Percentiles rank a stretch among this genome's conserved stretches.
Evolutionary conservation across 805 yeast species (phyloP).

Genomic region (Myxozyma sirexii): DNA sequence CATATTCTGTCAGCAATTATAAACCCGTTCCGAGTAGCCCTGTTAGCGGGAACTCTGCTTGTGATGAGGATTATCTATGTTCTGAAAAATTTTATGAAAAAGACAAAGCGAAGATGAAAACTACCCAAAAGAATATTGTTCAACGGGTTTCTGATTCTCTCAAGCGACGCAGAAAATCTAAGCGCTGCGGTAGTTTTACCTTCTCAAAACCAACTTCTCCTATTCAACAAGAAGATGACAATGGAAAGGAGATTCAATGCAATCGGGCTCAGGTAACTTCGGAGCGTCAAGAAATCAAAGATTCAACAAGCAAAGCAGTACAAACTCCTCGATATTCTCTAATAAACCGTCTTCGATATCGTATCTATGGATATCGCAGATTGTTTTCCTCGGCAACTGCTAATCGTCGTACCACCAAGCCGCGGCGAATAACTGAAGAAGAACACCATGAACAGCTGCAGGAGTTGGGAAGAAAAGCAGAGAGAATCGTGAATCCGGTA

Average conservation of each 20-base stretch:
- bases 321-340: background rate
- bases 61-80: slow-evolving; percentile 11
- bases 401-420: background rate
- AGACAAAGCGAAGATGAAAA: background rate
- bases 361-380: background rate
- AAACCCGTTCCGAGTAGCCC: slow-evolving; percentile 9
- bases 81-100: background rate
- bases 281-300: background rate
- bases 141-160: background rate
- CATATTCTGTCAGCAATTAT: background rate
- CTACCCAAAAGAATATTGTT: background rate
- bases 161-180: background rate
- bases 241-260: background rate
- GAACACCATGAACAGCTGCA: background rate
- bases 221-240: background rate
- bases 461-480: background rate
- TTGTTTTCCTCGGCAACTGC: background rate
- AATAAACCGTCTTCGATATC: background rate
- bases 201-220: background rate
- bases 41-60: background rate
- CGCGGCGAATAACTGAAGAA: background rate
- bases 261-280: background rate
- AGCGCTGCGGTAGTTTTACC: background rate
- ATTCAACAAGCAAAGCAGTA: background rate
- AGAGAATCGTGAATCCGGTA: background rate